Evolutionary conservation across 2,329 filamentous ascomycete species (phyloP), one percentile per base, ranked within the genome.

Genomic region (Arthroderma uncinatum): DNA sequence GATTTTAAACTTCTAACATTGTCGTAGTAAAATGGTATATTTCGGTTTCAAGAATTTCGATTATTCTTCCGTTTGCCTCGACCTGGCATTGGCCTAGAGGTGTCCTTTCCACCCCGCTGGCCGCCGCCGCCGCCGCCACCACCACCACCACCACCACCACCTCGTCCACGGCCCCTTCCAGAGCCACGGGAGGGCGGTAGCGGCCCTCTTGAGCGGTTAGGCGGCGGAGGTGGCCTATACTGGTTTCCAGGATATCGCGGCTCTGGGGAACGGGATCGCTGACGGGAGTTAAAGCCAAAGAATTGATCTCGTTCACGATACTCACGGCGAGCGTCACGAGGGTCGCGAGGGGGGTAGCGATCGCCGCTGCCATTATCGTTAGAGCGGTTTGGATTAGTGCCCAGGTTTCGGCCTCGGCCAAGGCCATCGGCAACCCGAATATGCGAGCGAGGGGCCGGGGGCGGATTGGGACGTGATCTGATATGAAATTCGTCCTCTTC

Each of bases 401-500:
- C 63, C 16, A 67, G 59, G 54, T 65, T 64, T 55, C 62, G 64
- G 23, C 66, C 64, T 37, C 64, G 62, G 10, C 67, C 69, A 23
- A 69, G 65, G 4, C 64, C 65, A 33, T 59, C 65, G 21, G 66
- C 68, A 54, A 74, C 68, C 6, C 67, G 68, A 28, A 74, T 74
- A 54, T 67, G 65, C 8, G 66, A 62, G 19, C 71, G 69, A 39
- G 59, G 66, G 14, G 62, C 59, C 23, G 64, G 62, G n/a, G 65
- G 62, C 8, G 64, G 64, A 23, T 65, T 63, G 58, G 63, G 65
- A 58, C 67, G 58, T 48, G 63, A 62, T 14, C 65, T 63, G 28
- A 65, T 60, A 59, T 70, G 62, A 64, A 66, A 66, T 47, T 69
- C 72, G 25, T 74, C 70, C 44, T 67, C 69, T 9, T 70, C 69